A percentile compares a stretch with the other conserved stretches of the same genome.
These are phyloP conservation scores for Botrytis cinerea DNA, from an alignment of 2,329 filamentous ascomycete genomes.

Conservation along the genomic window DNA sequence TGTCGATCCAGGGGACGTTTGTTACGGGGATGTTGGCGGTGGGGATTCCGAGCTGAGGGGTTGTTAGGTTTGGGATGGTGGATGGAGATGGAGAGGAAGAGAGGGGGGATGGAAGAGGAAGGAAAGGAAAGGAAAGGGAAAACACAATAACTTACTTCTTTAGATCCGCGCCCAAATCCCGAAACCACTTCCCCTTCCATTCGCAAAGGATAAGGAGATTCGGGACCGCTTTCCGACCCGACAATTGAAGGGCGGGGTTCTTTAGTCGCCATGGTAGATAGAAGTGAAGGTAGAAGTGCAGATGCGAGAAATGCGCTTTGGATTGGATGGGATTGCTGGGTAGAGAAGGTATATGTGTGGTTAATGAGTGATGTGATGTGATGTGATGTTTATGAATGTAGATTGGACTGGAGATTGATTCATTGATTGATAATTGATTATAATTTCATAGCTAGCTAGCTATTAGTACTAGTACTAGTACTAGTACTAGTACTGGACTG, in stretches of 20 bases:
- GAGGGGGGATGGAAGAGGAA: not conserved
- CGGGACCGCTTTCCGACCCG: conserved; percentile 72
- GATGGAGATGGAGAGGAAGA: not conserved
- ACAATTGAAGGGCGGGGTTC: conserved; percentile 63
- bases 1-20: conserved; percentile 60
- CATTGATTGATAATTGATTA: not conserved
- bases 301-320: not conserved
- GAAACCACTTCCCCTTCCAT: conserved; percentile 87
- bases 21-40: conserved; percentile 89
- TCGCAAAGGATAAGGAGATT: conserved; percentile 76
- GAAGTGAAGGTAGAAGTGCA: not conserved
- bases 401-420: not conserved
- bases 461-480: not conserved
- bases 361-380: not conserved
- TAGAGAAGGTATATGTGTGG: not conserved
- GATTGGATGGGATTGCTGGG: not conserved
- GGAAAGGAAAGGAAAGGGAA: conserved; percentile 21
- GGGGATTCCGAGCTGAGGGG: conserved; percentile 79
- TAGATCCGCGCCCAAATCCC: conserved; percentile 91
- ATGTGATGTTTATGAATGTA: not conserved
- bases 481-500: too few relatives aligned
- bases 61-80: not conserved
- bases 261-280: conserved; percentile 27
- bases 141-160: conserved; percentile 62
- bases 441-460: not conserved